These are phyloP conservation scores for Rhizophagus clarus DNA, from an alignment of 192 early-diverging fungal species.

Conservation along the genomic window DNA sequence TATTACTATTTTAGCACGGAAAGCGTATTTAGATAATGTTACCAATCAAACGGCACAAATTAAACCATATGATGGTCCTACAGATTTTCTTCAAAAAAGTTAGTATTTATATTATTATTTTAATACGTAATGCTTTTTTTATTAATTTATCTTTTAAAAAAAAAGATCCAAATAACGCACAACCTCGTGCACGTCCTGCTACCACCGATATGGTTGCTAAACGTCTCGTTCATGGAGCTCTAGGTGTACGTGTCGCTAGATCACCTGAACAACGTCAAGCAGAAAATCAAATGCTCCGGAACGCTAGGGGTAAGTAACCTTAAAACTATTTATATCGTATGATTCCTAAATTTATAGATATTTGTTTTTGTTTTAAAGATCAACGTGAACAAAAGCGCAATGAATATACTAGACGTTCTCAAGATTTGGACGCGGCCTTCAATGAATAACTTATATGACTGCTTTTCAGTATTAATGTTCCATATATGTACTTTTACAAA, in stretches of 20 bases:
- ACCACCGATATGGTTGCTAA: conserved; percentile 76
- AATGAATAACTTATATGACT: conserved; percentile 15
- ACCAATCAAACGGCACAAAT: conserved; percentile 55
- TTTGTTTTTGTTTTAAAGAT: conserved; percentile 10
- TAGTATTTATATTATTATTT: conserved; percentile 5
- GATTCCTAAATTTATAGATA: neutral
- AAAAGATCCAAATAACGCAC: conserved; percentile 37
- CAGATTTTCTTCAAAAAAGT: conserved; percentile 39
- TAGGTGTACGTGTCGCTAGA: conserved; percentile 59
- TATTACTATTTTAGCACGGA: conserved; percentile 42
- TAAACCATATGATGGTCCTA: conserved; percentile 62
- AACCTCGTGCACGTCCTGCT: conserved; percentile 44
- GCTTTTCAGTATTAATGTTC: neutral
- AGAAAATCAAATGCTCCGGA: conserved; percentile 15
- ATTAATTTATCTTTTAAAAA: no score
- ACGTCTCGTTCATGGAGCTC: conserved; percentile 71
- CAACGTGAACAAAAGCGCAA: conserved; percentile 28
- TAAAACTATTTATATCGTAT: neutral
- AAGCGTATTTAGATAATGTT: conserved; percentile 60
- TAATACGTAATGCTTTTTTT: neutral
- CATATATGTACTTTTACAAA: neutral
- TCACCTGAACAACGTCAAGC: conserved; percentile 49
- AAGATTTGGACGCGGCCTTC: conserved; percentile 31
- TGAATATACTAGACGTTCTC: conserved; percentile 19
- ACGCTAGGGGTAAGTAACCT: conserved; percentile 21